Conservation (phyloP, 345 rosid genomes). For the Laguncularia racemosa region DNA sequence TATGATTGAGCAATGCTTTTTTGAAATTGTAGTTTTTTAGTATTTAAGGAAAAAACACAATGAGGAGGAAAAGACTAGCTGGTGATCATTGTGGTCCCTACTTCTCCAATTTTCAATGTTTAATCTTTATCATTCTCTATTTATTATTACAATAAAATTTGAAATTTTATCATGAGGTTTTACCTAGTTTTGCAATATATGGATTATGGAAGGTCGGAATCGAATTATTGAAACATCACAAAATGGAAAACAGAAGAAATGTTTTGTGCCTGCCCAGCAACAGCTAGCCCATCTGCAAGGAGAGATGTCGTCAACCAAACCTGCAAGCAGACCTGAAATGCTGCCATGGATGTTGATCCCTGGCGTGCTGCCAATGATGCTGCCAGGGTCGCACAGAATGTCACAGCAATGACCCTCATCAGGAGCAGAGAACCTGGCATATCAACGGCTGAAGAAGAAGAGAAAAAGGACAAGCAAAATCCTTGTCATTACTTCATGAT, state of each 20-base stretch:
- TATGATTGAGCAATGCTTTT: too few relatives aligned
- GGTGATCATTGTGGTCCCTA: too few relatives aligned
- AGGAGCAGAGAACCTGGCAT: slow-evolving; percentile 57
- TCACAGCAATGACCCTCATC: slow-evolving; percentile 72
- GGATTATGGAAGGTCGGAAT: not conserved
- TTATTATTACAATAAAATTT: too few relatives aligned
- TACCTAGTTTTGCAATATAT: not conserved
- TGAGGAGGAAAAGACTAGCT: too few relatives aligned
- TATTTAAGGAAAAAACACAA: too few relatives aligned
- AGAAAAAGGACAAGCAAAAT: not conserved
- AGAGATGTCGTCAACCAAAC: slow-evolving; percentile 91
- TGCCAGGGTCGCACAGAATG: slow-evolving; percentile 81
- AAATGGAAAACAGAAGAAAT: not conserved
- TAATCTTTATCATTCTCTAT: too few relatives aligned
- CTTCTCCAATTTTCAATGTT: too few relatives aligned
- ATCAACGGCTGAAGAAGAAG: not conserved
- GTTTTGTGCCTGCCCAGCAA: slow-evolving; percentile 78
- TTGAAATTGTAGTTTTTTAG: too few relatives aligned
- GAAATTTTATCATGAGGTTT: too few relatives aligned
- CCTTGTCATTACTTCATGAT: not conserved
- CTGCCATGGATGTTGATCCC: slow-evolving; percentile 79
- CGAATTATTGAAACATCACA: not conserved
- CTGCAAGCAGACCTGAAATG: slow-evolving; percentile 94
- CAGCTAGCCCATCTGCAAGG: slow-evolving; percentile 84
- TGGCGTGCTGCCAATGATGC: slow-evolving; percentile 88